Evolutionary conservation across 1,284 basidiomycete species (phyloP).

Genomic region (Ustilago tritici): DNA sequence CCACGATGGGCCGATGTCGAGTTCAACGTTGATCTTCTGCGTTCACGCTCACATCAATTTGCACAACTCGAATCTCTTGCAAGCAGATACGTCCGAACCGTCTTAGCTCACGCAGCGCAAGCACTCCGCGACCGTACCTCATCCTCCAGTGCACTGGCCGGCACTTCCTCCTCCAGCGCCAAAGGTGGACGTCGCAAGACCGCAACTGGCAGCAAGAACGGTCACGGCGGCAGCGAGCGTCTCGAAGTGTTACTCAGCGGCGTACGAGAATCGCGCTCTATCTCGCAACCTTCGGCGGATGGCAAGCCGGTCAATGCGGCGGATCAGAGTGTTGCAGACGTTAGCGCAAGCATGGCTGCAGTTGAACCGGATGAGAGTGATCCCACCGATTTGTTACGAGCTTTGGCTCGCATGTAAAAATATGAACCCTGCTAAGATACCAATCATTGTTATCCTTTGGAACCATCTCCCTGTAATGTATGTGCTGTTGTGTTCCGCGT

Average conservation of each 20-base stretch:
- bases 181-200: slow-evolving; percentile 37
- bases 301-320: slow-evolving; percentile 8
- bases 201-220: slow-evolving; percentile 11
- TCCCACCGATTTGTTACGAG: slow-evolving; percentile 46
- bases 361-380: slow-evolving; percentile 56
- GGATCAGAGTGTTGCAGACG: slow-evolving; percentile 33
- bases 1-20: slow-evolving; percentile 53
- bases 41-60: slow-evolving; percentile 47
- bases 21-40: slow-evolving; percentile 51
- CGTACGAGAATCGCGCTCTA: slow-evolving; percentile 47
- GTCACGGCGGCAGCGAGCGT: slow-evolving; percentile 33
- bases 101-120: slow-evolving; percentile 52
- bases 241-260: slow-evolving; percentile 52
- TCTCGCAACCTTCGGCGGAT: slow-evolving; percentile 13
- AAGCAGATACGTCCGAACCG: slow-evolving; percentile 44
- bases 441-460: neutral
- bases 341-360: slow-evolving; percentile 24
- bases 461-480: neutral
- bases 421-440: neutral
- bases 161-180: slow-evolving; percentile 25
- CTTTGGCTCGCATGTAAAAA: slow-evolving; percentile 36
- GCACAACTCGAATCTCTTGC: slow-evolving; percentile 52
- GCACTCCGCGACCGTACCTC: slow-evolving; percentile 51
- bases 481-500: neutral
- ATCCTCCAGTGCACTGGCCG: slow-evolving; percentile 36